phyloP scores from a whole-genome alignment of 768 basidiomycete genomes.

The Trametes gibbosa region DNA sequence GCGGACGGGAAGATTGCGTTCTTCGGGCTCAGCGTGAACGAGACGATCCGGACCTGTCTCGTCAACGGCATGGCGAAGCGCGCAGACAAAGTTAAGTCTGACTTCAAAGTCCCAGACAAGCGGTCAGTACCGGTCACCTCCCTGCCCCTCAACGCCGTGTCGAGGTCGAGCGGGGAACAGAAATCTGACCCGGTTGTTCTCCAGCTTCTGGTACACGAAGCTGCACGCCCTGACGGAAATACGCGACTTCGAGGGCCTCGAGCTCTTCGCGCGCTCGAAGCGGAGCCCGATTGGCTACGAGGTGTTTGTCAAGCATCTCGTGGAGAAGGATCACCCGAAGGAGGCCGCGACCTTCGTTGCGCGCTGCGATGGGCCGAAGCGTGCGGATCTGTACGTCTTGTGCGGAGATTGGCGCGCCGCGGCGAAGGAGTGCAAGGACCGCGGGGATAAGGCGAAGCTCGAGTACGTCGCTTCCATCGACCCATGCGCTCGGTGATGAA shows the following conservation, averaged over 20 bases:
- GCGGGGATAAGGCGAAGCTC: conserved; percentile 78
- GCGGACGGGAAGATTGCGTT: conserved; percentile 73
- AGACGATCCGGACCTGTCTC: conserved; percentile 78
- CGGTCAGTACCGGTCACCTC: conserved; percentile 44
- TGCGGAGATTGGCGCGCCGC: conserved; percentile 91
- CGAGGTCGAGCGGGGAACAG: not conserved
- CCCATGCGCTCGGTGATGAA: not conserved
- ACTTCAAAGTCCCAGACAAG: conserved; percentile 95
- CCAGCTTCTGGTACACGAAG: conserved; percentile 93
- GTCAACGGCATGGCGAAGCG: conserved; percentile 78
- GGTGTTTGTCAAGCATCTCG: conserved; percentile 77
- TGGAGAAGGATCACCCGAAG: conserved; percentile 67
- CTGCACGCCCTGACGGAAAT: conserved; percentile 76
- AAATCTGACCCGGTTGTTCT: not conserved
- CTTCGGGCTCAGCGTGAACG: conserved; percentile 82
- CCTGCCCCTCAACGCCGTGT: not conserved
- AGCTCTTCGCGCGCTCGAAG: conserved; percentile 81
- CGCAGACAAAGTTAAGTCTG: conserved; percentile 84
- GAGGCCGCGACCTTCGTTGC: conserved; percentile 79
- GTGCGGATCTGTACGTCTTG: conserved; percentile 84
- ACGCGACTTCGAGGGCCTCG: conserved; percentile 84
- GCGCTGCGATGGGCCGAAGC: conserved; percentile 78
- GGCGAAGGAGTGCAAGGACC: conserved; percentile 85
- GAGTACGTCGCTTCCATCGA: conserved; percentile 59
- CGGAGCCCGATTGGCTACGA: conserved; percentile 96